Percentiles rank a stretch among this genome's conserved stretches.
Evolutionary conservation across 2,329 filamentous ascomycete genomes (phyloP).

Genomic region (Drechslerella coelobrocha): DNA sequence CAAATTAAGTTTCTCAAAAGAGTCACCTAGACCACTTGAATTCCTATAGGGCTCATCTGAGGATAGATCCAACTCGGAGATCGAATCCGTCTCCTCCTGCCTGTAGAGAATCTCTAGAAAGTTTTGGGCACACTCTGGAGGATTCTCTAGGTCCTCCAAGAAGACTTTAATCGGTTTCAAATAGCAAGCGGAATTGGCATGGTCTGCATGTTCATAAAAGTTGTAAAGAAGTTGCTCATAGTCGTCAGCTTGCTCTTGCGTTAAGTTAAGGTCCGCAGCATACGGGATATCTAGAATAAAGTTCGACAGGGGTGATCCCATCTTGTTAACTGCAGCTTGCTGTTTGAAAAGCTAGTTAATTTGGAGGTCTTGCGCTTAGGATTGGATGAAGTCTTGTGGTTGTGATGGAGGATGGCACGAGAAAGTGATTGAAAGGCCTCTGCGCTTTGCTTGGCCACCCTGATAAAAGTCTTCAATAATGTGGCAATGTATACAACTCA

Average conservation of each 20-base stretch:
- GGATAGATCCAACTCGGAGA: background rate
- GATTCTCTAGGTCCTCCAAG: conserved; percentile 4
- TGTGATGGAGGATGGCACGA: too few species aligned
- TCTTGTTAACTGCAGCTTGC: too few species aligned
- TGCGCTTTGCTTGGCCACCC: too few species aligned
- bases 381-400: too few species aligned
- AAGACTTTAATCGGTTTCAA: conserved; percentile 1
- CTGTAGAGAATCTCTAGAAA: conserved; percentile 8
- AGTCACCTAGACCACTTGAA: background rate
- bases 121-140: background rate
- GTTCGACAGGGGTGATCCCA: background rate
- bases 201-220: conserved; percentile 9
- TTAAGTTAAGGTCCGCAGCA: conserved; percentile 55
- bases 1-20: background rate
- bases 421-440: too few species aligned
- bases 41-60: background rate
- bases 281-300: conserved; percentile 17
- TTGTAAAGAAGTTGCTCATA: conserved; percentile 17
- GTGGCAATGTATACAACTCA: too few species aligned
- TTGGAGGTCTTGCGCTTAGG: too few species aligned
- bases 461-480: too few species aligned
- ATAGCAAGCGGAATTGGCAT: background rate
- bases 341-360: too few species aligned
- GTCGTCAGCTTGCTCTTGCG: conserved; percentile 55
- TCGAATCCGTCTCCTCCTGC: background rate